These are phyloP conservation scores for Leucogyrophana mollusca DNA, from an alignment of 768 basidiomycete species.

Conservation along the genomic window DNA sequence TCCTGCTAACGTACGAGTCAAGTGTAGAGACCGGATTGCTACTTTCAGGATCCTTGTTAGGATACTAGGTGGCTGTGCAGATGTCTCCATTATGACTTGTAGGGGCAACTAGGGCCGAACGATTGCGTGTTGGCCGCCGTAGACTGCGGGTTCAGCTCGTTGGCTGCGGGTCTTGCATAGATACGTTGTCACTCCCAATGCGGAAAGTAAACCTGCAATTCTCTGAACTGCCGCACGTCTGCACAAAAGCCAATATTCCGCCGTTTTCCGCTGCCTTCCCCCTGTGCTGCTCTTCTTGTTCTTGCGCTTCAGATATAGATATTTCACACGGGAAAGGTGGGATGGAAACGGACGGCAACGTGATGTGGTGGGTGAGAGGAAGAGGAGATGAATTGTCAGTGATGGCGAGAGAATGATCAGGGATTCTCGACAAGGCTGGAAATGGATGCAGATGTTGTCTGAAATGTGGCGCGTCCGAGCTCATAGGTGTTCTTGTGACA, in stretches of 20 bases:
- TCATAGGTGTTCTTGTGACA: constrained; percentile 13
- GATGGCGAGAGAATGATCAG: background rate
- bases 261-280: constrained; percentile 16
- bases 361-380: constrained; percentile 39
- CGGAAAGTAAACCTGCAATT: constrained; percentile 19
- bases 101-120: background rate
- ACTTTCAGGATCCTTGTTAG: no score
- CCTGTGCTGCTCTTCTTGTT: constrained; percentile 16
- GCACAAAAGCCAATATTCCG: constrained; percentile 25
- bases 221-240: constrained; percentile 22
- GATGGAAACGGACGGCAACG: constrained; percentile 28
- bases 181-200: constrained; percentile 19
- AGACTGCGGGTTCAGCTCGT: no score
- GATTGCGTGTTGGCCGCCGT: no score
- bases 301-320: constrained; percentile 14
- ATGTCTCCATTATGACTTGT: no score
- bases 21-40: no score
- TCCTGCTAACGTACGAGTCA: no score
- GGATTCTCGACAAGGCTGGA: no score
- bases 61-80: no score
- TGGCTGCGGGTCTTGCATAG: constrained; percentile 4
- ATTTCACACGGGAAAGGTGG: constrained; percentile 6
- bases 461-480: constrained; percentile 31
- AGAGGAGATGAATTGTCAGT: constrained; percentile 19
- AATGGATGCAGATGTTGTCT: constrained; percentile 53